Evolutionary conservation across 2,329 filamentous ascomycete species (phyloP).

Genomic region (Orbilia javanica): DNA sequence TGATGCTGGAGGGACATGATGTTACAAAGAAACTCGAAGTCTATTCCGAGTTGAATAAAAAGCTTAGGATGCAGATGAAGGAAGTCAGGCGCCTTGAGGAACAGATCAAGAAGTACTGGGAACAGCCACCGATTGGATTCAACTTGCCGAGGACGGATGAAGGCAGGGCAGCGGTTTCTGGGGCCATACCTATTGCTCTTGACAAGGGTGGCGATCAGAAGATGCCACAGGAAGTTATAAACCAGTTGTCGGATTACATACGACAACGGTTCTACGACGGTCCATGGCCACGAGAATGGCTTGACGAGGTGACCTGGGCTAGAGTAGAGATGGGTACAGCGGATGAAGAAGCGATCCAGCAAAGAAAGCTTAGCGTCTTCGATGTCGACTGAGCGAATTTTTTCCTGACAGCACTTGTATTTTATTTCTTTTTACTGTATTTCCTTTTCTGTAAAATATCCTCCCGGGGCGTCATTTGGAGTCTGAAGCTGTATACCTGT

Average conservation of each 20-base stretch:
- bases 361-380: conserved; percentile 45
- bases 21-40: conserved; percentile 13
- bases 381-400: conserved; percentile 18
- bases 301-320: conserved; percentile 37
- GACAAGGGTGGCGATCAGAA: conserved; percentile 14
- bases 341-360: conserved; percentile 47
- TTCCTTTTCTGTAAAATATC: neutral
- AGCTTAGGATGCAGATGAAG: conserved; percentile 5
- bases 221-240: conserved; percentile 23
- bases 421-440: neutral
- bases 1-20: conserved; percentile 12
- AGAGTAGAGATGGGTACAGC: conserved; percentile 37
- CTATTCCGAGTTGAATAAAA: conserved; percentile 3
- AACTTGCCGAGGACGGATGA: conserved; percentile 33
- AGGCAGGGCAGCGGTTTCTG: conserved; percentile 32
- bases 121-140: conserved; percentile 27
- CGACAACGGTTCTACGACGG: conserved; percentile 25
- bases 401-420: neutral
- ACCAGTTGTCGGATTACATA: conserved; percentile 38
- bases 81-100: conserved; percentile 8
- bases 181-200: conserved; percentile 37
- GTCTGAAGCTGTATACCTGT: too few species aligned
- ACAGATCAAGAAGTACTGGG: conserved; percentile 39
- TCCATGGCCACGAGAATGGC: conserved; percentile 45
- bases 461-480: neutral